Evolutionary conservation across 2,329 filamentous ascomycete species (phyloP).

Genomic region (Harringtonia lauricola): DNA sequence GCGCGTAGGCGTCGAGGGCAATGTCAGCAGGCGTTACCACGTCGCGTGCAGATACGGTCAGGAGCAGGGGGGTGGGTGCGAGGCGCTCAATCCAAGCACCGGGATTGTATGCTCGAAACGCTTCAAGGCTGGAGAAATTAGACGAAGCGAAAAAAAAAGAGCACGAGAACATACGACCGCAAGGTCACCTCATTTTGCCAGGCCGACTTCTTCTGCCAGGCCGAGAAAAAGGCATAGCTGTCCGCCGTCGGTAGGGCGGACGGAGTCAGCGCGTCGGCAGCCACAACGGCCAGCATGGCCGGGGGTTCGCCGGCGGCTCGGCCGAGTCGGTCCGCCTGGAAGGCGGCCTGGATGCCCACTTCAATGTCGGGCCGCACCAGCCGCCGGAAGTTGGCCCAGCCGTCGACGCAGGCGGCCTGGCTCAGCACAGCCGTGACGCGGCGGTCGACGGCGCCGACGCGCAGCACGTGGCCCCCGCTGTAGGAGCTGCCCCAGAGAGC

Average conservation of each 20-base stretch:
- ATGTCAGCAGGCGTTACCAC: conserved; percentile 22
- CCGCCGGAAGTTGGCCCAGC: conserved; percentile 20
- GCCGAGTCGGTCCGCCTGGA: neutral
- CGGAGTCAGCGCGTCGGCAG: neutral
- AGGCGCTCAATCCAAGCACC: conserved; percentile 22
- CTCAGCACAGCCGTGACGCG: conserved; percentile 27
- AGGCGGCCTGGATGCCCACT: neutral
- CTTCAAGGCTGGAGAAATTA: conserved; percentile 16
- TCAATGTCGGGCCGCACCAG: conserved; percentile 21
- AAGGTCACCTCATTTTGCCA: conserved; percentile 18
- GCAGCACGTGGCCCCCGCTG: conserved; percentile 26
- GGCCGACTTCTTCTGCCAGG: conserved; percentile 19
- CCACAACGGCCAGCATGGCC: neutral
- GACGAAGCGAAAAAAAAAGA: neutral
- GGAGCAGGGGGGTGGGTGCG: conserved; percentile 25
- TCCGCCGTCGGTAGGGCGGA: neutral
- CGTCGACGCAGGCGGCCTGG: conserved; percentile 25
- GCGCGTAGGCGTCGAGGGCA: conserved; percentile 22
- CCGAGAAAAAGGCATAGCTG: neutral
- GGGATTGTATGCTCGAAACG: conserved; percentile 14
- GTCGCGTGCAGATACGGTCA: conserved; percentile 9
- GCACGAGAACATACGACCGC: conserved; percentile 12
- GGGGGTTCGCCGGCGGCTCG: neutral
- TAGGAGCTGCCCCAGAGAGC: conserved; percentile 24
- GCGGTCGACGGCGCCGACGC: conserved; percentile 24